Evolutionary conservation across 345 rosid genomes (phyloP).

Genomic region (Punica granatum): DNA sequence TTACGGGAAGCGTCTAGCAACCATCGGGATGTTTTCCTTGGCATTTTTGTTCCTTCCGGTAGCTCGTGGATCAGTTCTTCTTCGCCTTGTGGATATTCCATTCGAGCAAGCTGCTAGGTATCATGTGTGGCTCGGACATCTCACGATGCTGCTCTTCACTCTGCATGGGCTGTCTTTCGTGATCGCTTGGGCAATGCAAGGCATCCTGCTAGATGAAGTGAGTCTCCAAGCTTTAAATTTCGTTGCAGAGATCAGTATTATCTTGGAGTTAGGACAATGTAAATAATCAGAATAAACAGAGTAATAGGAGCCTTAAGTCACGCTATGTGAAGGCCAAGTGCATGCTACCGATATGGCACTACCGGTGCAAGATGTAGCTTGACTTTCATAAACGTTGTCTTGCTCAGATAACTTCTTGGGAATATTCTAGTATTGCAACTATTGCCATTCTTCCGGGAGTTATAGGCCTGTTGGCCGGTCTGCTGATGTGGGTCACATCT

Average conservation of each 20-base stretch:
- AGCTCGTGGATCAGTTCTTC: conserved; percentile 81
- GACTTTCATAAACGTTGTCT: neutral
- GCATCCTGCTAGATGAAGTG: conserved; percentile 48
- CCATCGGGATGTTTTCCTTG: conserved; percentile 62
- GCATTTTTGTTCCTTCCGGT: conserved; percentile 81
- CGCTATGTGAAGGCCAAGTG: too few relatives aligned
- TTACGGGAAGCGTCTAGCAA: conserved; percentile 53
- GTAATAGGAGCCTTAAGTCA: too few relatives aligned
- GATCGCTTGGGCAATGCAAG: conserved; percentile 47
- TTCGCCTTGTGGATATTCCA: conserved; percentile 70
- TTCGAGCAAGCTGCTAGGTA: conserved; percentile 85
- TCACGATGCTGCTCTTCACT: conserved; percentile 69
- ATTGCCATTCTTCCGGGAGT: conserved; percentile 66
- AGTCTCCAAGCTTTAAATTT: conserved; percentile 14
- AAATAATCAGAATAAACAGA: too few relatives aligned
- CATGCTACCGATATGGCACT: too few relatives aligned
- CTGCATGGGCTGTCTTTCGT: conserved; percentile 67
- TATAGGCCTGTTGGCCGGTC: conserved; percentile 71
- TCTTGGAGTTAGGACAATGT: too few relatives aligned
- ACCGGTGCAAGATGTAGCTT: too few relatives aligned
- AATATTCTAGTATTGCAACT: conserved; percentile 37
- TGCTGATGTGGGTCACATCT: conserved; percentile 87
- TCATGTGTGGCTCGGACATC: conserved; percentile 91
- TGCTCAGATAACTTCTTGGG: conserved; percentile 51
- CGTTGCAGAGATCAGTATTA: too few relatives aligned